Conservation (phyloP, 2,329 filamentous ascomycete genomes). For the Beauveria rudraprayagi region DNA sequence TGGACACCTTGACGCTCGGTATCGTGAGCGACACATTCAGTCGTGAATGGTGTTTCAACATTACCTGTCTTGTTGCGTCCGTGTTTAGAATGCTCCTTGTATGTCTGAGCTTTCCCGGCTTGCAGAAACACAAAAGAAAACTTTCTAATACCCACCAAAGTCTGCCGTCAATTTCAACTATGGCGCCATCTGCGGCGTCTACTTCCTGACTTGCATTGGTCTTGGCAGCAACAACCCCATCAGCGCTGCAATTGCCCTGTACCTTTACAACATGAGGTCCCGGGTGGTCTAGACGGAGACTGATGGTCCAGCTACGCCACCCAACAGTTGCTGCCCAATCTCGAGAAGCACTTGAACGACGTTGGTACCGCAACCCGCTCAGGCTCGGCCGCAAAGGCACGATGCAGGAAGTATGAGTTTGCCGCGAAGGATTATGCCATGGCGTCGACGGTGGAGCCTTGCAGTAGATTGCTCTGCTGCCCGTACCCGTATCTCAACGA, state of each 20-base stretch:
- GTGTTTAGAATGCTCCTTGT: constrained; percentile 23
- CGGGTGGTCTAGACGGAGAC: constrained; percentile 9
- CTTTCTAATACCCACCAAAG: not conserved
- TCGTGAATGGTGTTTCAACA: constrained; percentile 42
- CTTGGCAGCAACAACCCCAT: constrained; percentile 40
- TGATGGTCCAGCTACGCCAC: constrained; percentile 6
- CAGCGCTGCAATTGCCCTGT: constrained; percentile 38
- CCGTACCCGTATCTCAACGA: too few relatives aligned
- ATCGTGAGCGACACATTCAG: constrained; percentile 14
- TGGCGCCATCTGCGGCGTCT: constrained; percentile 7
- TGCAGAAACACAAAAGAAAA: not conserved
- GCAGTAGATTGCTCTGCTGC: not conserved
- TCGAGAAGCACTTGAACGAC: too few relatives aligned
- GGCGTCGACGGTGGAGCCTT: not conserved
- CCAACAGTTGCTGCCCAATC: constrained; percentile 1
- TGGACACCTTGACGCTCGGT: constrained; percentile 3
- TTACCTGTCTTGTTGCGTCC: constrained; percentile 37
- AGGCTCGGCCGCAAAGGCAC: not conserved
- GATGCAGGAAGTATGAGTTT: constrained; percentile 10
- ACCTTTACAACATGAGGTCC: constrained; percentile 28
- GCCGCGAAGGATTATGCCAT: constrained; percentile 9
- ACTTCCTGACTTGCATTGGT: constrained; percentile 22
- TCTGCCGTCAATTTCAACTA: constrained; percentile 5
- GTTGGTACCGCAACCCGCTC: not conserved
- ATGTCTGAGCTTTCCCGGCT: not conserved